Base-by-base conservation (phyloP, 75 land plant genomes). In the Pinus albicaulis region DNA sequence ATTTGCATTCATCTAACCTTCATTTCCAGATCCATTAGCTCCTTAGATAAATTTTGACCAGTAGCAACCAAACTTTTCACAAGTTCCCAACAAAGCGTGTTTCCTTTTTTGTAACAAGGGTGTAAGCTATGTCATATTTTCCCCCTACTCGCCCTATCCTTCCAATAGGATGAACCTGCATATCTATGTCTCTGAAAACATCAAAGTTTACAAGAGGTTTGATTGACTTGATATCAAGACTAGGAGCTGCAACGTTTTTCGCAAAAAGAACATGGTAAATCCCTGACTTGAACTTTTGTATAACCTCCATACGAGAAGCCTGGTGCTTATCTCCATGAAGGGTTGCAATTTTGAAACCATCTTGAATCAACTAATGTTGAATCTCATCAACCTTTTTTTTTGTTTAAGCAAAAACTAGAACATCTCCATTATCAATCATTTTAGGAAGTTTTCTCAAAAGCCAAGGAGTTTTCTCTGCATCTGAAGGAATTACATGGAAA, bases 321-420 rank as follows among this genome's bases (percentile, higher is more conserved):
- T 97, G 99, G 74, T 97, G 93, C 80, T 97, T 97, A 83, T 97
- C 99, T 76, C 99, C 99, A 85, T 97, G 99, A 64, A 97, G 91
- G 73, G 99, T 88, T 55, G 95, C 99, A 78, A 92, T 92, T 74
- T 86, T 94, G 60, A 94, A 94, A 0, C 98, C 88, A 66, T 57
- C 78, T 72, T 87, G 90, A 7, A 48, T 60, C 41, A 97, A 56
- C 72, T 92, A 91, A 11, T 82, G 56, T 80, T 97, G 95, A 72
- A 97, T 73, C 71, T 97, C 99, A 86, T 94, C 99, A 23, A 97
- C 99, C 24, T 85, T 84, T 31, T 87, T 80, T 76, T 97, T 97
- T 55, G 92, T 97, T 8, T 98, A 94, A 53, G 94, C 95, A 89
- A 97, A 97, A 1, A 94, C 89, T 28, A 97, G 83, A 57, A 94